Evolutionary conservation across 2,329 filamentous ascomycete genomes (phyloP), one percentile per base, ranked within the genome.

Genomic region (Ophiostoma pallidulum): DNA sequence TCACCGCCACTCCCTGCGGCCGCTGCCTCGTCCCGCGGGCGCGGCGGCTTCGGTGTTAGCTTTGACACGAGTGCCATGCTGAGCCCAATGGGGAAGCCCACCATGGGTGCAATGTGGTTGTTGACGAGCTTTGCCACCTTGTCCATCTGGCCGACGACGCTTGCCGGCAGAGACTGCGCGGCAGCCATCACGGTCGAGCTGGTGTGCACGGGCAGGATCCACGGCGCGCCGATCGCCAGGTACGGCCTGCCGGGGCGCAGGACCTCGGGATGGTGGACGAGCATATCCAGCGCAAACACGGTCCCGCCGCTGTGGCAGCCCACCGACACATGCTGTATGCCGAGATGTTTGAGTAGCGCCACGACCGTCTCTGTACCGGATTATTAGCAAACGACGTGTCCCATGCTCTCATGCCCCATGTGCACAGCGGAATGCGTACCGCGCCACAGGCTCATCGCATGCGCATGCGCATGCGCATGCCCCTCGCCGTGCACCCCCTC

Each of bases 341-440:
- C 40, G 7, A 68, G 60, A 42, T 65, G 63, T 19, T 55, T 24
- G 10, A 67, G 54, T 3, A 68, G 55, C 2, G 60, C 60, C 10
- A 57, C 51, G 13, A 64, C 56, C 10, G 59, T 26, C 8, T 38
- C 50, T 47, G 31, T 41, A n/a, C n/a, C n/a, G n/a, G n/a, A n/a
- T n/a, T n/a, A n/a, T n/a, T n/a, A n/a, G n/a, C n/a, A n/a, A n/a
- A n/a, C n/a, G n/a, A n/a, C n/a, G n/a, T n/a, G n/a, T n/a, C n/a
- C n/a, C n/a, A n/a, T n/a, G n/a, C n/a, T n/a, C n/a, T n/a, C n/a
- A n/a, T n/a, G n/a, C n/a, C n/a, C n/a, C n/a, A n/a, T n/a, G n/a
- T n/a, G n/a, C n/a, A n/a, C n/a, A n/a, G n/a, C n/a, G n/a, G n/a
- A n/a, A n/a, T n/a, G n/a, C n/a, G n/a, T n/a, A n/a, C n/a, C n/a